Base-by-base conservation (phyloP, 305 asterid species). In the Fraxinus baroniana region DNA sequence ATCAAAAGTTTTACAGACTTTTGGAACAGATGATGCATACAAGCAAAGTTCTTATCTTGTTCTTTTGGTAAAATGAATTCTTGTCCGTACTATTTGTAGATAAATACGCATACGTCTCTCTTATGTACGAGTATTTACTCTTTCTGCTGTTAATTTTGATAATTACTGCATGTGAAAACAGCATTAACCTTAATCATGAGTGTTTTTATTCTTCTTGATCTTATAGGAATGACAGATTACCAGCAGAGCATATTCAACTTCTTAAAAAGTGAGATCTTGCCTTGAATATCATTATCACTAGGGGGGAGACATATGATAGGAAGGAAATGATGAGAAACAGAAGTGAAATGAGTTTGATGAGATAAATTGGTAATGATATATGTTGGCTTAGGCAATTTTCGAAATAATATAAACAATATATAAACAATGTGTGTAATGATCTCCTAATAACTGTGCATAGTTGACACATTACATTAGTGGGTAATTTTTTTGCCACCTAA, bases 1-100 rank as follows among this genome's bases (percentile, higher is more conserved):
- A 72, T 85, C 80, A 81, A 17, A 80, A 44, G 55, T 17, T 5
- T 17, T 5, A 79, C 81, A 84, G 32, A 35, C 77, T 82, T 86
- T 33, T 89, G 90, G 89, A 86, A 84, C 86, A 80, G 86, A 70
- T 81, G 86, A 84, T 84, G 87, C 89, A 78, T 83, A 73, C 77
- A 73, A 85, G 81, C 44, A 68, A 76, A 79, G 78, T 71, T 81
- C 20, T 36, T 77, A 82, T 84, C 81, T 75, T 60, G 18, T 37
- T 49, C 22, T 74, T 20, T 32, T 57, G 60, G 62, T 70, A 71
- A 60, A 70, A 76, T 79, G 79, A 79, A 49, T 75, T 71, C 66
- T 68, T 72, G 70, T 74, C 37, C 24, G 22, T 66, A 33, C 55
- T 35, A 26, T 79, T 30, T 72, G 78, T 49, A 33, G 60, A 66